Conservation (phyloP, 75 land plant species). For the Adiantum capillusveneris region DNA sequence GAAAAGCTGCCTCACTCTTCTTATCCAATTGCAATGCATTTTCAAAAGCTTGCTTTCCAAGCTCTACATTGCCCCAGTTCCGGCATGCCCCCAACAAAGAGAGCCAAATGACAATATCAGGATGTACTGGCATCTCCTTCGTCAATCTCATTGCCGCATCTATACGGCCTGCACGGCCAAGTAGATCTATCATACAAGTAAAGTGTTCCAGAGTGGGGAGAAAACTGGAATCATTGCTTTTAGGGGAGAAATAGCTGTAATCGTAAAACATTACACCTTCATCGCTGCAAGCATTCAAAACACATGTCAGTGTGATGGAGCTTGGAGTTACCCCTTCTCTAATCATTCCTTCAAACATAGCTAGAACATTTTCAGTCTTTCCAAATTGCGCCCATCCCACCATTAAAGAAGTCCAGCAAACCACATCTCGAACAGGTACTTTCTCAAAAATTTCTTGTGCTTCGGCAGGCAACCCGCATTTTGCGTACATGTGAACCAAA, state of each 20-base stretch:
- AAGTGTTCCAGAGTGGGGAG: constrained; percentile 10
- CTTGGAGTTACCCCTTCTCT: neutral
- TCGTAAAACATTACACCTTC: constrained; percentile 9
- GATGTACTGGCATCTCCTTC: constrained; percentile 12
- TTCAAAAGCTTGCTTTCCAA: constrained; percentile 5
- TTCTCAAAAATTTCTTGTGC: constrained; percentile 1
- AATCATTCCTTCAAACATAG: neutral
- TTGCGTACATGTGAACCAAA: constrained; percentile 5
- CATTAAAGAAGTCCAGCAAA: neutral
- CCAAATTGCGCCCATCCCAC: neutral
- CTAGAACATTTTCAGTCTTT: neutral
- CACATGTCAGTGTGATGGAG: neutral
- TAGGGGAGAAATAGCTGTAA: neutral
- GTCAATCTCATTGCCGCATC: constrained; percentile 8
- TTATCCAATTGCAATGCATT: constrained; percentile 4
- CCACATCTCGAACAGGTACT: neutral
- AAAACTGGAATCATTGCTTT: neutral
- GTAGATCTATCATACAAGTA: constrained; percentile 19
- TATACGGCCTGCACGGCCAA: constrained; percentile 13
- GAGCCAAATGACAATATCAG: neutral
- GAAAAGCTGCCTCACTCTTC: constrained; percentile 4
- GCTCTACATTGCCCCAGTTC: neutral
- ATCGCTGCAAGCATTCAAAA: constrained; percentile 24
- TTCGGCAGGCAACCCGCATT: neutral
- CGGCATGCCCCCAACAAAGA: neutral